Conservation (phyloP, 1,139 yeast species). For the Protomyces arabidopsidicola region DNA sequence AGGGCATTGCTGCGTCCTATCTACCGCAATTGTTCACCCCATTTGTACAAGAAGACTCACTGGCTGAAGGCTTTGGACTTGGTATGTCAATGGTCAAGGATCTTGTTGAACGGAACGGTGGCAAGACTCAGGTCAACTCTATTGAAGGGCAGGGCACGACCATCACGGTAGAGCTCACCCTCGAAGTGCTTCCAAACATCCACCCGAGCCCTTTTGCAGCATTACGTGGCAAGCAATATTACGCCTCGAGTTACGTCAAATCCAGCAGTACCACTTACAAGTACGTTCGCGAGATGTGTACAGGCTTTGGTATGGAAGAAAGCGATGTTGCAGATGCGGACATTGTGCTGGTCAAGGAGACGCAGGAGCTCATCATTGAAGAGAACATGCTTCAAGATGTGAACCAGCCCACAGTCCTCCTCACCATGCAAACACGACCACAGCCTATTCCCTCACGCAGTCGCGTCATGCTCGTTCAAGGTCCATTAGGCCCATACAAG, state of each 20-base stretch:
- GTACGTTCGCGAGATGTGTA: not conserved
- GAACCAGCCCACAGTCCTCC: slow-evolving; percentile 9
- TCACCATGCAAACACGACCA: not conserved
- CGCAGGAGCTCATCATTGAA: not conserved
- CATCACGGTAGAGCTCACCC: slow-evolving; percentile 4
- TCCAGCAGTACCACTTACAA: not conserved
- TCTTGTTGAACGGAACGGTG: not conserved
- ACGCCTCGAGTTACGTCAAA: not conserved
- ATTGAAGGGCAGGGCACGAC: slow-evolving; percentile 8
- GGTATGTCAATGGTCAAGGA: slow-evolving; percentile 15
- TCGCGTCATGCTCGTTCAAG: not conserved
- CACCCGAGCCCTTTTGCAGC: not conserved
- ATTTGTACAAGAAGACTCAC: slow-evolving; percentile 88
- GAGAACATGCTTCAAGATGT: not conserved
- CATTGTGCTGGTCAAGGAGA: slow-evolving; percentile 4
- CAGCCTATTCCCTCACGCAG: not conserved
- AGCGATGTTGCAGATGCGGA: slow-evolving; percentile 1
- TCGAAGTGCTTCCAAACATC: not conserved
- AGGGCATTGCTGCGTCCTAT: slow-evolving; percentile 79
- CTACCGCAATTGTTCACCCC: slow-evolving; percentile 76
- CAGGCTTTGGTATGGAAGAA: not conserved
- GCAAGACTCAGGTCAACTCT: slow-evolving; percentile 2
- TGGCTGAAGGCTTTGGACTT: slow-evolving; percentile 51
- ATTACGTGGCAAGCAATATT: not conserved
- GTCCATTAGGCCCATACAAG: slow-evolving; percentile 10